phyloP scores from a whole-genome alignment of 2,329 filamentous ascomycete genomes.

The Fusarium sambucinum region DNA sequence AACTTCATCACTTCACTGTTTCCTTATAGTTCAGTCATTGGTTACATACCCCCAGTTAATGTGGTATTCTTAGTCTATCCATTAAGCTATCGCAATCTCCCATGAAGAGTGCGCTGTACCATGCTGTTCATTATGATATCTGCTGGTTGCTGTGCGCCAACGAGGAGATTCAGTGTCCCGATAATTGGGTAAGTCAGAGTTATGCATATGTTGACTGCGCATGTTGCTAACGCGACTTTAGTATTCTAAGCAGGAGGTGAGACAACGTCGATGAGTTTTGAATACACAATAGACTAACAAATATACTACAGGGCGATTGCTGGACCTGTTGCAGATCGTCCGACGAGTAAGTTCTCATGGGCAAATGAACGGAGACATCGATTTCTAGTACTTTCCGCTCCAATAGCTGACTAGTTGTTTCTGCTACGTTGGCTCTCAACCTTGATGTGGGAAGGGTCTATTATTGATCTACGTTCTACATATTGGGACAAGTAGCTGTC shows the following conservation, averaged over 20 bases:
- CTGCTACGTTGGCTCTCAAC: background rate
- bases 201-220: accelerated
- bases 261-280: accelerated
- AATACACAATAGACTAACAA: background rate
- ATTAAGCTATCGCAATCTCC: slow-evolving; percentile 15
- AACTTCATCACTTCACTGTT: too few species aligned
- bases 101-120: accelerated
- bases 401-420: accelerated
- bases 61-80: background rate
- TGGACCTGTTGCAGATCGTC: slow-evolving; percentile 7
- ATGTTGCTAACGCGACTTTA: background rate
- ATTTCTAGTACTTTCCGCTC: background rate
- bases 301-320: background rate
- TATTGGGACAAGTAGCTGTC: background rate
- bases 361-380: background rate
- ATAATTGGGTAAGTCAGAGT: background rate
- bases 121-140: accelerated
- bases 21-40: accelerated
- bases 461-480: background rate
- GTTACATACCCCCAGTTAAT: background rate
- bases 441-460: accelerated
- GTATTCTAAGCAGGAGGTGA: background rate
- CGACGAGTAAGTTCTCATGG: too few species aligned
- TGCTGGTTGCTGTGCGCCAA: slow-evolving; percentile 9
- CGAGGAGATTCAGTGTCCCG: background rate